These are phyloP conservation scores for Hansenula sp. DNA, from an alignment of 1,139 yeast genomes.

Conservation along the genomic window DNA sequence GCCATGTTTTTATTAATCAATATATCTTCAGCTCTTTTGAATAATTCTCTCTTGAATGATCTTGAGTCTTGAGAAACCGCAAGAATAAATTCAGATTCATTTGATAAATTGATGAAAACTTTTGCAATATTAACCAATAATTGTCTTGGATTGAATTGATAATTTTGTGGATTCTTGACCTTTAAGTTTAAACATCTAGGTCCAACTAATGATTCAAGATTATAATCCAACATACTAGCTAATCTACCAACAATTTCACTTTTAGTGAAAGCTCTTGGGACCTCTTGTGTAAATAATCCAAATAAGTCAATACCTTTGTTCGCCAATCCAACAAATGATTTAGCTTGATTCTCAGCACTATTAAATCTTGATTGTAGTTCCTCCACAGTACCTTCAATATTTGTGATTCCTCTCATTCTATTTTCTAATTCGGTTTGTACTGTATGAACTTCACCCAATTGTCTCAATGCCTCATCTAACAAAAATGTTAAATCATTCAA, in stretches of 20 bases:
- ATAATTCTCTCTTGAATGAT: conserved; percentile 67
- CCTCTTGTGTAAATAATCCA: conserved; percentile 77
- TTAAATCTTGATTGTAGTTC: conserved; percentile 56
- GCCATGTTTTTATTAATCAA: conserved; percentile 52
- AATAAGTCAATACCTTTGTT: conserved; percentile 80
- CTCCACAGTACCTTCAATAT: conserved; percentile 49
- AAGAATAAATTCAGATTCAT: conserved; percentile 58
- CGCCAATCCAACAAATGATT: conserved; percentile 77
- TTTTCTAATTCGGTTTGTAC: conserved; percentile 56
- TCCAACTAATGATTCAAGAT: conserved; percentile 86
- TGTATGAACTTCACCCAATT: conserved; percentile 72
- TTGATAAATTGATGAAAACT: conserved; percentile 69
- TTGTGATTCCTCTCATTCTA: conserved; percentile 37
- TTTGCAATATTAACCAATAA: conserved; percentile 68
- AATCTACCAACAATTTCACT: conserved; percentile 90
- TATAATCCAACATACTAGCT: conserved; percentile 94
- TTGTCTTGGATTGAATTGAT: conserved; percentile 76
- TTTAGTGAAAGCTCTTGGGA: conserved; percentile 81
- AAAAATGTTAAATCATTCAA: conserved; percentile 90
- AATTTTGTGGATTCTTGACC: conserved; percentile 80
- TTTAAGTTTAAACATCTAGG: conserved; percentile 88
- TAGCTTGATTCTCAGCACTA: conserved; percentile 72
- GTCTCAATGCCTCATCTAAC: conserved; percentile 85
- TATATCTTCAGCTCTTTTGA: conserved; percentile 67
- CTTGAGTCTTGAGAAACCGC: conserved; percentile 92